Base-by-base conservation (phyloP, 1,284 basidiomycete genomes). In the Porodaedalea pini region DNA sequence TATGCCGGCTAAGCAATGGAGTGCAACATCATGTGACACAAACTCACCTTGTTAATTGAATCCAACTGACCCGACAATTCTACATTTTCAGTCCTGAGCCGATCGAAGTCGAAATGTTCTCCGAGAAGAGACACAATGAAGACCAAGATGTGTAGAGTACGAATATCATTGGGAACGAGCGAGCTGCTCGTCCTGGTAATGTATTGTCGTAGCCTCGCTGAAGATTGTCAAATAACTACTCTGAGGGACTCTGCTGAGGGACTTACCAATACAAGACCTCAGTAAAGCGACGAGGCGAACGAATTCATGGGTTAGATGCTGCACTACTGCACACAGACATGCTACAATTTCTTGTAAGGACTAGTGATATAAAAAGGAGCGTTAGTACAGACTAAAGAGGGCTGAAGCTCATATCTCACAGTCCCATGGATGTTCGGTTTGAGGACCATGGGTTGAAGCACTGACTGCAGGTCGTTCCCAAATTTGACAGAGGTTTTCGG, bases 71-170 rank as follows among this genome's bases (percentile, higher is more conserved):
- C 53, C 3, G 74, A 75, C 45, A 89, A 73, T 51, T 74, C 85
- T 21, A 75, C 68, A 63, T 84, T 75, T 37, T 86, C 82, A 23
- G 65, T 63, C 2, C 91, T 81, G 15, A 96, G 71, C 3, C 75
- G 73, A 68, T 98, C 95, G 65, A 98, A 92, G 60, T 94, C 79
- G 62, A 89, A 94, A 66, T 95, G 82, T 69, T 98, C 93, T 48
- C 86, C 90, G 0, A 98, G 80, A 2, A 97, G 75, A 0, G 92
- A 83, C 0, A 88, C 83, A 48, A 97, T 93, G 65, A 88, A 88
- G 34, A 92, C 84, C 23, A 95, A 75, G 19, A 94, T 80, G 2
- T 77, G 71, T 29, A 85, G 65, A 5, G 77, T 73, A 49, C 75
- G 70, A 43, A 69, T 67, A 51, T 82, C 78, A 5, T 71, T 63